Base-by-base conservation (phyloP, 179 eudicot genomes). In the Actinidia arguta region DNA sequence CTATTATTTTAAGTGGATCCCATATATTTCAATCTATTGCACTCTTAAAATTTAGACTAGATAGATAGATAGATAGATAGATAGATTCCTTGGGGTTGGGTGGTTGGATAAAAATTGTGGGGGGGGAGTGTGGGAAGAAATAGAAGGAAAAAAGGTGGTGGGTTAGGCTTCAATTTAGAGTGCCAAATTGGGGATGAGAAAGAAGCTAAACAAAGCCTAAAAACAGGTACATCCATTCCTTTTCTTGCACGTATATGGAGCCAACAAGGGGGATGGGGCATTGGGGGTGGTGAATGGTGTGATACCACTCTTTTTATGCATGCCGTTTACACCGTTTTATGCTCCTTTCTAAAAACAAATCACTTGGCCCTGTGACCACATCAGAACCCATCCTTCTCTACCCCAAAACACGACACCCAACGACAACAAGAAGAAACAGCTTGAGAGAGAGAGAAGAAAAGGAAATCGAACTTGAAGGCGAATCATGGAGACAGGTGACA, bases 401-500 rank as follows among this genome's bases (percentile, higher is more conserved):
- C 25, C 71, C 71, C 71, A 27, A n/a, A 42, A 66, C 36, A 27
- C 71, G 27, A 27, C 71, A 66, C 46, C 71, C 27, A 66, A 14
- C 71, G 16, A 66, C 18, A 36, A 6, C 71, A 31, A 66, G 44
- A 31, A 31, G 31, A 22, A 62, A 22, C 8, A 6, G 2, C 70
- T 6, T 27, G 11, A 31, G 47, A 24, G 17, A 62, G 47, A 66
- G 46, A 66, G 42, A 66, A 9, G 31, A 5, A 13, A n/a, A n/a
- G n/a, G n/a, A n/a, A n/a, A n/a, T n/a, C n/a, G n/a, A n/a, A n/a
- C n/a, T n/a, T n/a, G n/a, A n/a, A n/a, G n/a, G 42, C 12, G 42
- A 66, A 8, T 27, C 39, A 66, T 66, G 71, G 71, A 66, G 71
- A 66, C 71, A 66, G 44, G n/a, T 66, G 16, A 66, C 71, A 66